Conservation (phyloP, 208 protist species). For the Acanthamoeba triangularis region DNA sequence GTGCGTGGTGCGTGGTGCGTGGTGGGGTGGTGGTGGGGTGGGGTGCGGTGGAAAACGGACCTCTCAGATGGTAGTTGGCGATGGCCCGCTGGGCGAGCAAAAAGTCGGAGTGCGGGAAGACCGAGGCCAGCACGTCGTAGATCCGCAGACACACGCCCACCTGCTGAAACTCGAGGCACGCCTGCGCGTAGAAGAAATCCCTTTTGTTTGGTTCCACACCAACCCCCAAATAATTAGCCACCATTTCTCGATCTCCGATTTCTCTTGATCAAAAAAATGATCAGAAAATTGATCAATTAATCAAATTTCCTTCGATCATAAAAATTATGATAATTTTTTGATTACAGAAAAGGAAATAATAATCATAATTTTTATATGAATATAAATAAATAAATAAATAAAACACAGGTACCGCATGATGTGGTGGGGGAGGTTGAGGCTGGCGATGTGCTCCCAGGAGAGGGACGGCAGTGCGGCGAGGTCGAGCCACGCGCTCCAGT, state of each 20-base stretch:
- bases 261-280: too few relatives aligned
- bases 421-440: constrained; percentile 79
- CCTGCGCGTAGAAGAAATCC: constrained; percentile 88
- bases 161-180: constrained; percentile 87
- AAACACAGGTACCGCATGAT: constrained; percentile 78
- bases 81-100: constrained; percentile 93
- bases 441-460: constrained; percentile 66
- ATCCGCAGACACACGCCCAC: constrained; percentile 80
- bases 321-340: too few relatives aligned
- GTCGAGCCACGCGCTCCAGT: constrained; percentile 90
- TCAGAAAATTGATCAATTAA: too few relatives aligned
- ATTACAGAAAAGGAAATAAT: too few relatives aligned
- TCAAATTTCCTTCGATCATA: too few relatives aligned
- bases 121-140: constrained; percentile 68
- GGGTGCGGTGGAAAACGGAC: constrained; percentile 40
- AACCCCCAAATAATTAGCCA: not conserved
- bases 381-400: not conserved
- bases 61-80: constrained; percentile 94
- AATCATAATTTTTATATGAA: too few relatives aligned
- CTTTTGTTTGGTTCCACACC: constrained; percentile 63
- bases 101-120: constrained; percentile 86
- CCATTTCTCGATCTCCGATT: too few relatives aligned
- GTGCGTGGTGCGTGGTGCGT: too few relatives aligned
- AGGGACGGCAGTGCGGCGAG: constrained; percentile 73
- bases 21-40: too few relatives aligned